These are phyloP conservation scores for Suillus subluteus DNA, from an alignment of 768 basidiomycete genomes.

Conservation along the genomic window DNA sequence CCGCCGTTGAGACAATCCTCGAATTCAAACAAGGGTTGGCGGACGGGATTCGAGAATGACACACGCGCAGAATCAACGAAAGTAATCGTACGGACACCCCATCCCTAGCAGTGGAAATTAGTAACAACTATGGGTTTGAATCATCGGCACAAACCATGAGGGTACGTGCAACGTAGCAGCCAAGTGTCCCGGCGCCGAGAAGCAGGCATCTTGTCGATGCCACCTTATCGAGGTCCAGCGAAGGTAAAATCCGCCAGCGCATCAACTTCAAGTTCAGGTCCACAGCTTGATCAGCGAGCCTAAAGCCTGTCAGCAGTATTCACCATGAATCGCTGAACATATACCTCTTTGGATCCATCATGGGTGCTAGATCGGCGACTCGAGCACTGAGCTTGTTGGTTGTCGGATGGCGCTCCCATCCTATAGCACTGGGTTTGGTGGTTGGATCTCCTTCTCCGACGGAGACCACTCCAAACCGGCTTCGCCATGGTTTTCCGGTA, in stretches of 20 bases:
- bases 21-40: conserved; percentile 96
- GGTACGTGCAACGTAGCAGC: conserved; percentile 92
- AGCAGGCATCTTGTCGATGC: conserved; percentile 79
- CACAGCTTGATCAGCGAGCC: conserved; percentile 95
- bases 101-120: conserved; percentile 59
- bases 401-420: conserved; percentile 93
- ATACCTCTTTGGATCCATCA: conserved; percentile 92
- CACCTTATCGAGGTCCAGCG: conserved; percentile 87
- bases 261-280: conserved; percentile 97
- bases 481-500: conserved; percentile 53
- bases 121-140: not conserved
- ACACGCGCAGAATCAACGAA: conserved; percentile 90
- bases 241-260: conserved; percentile 95
- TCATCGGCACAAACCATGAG: conserved; percentile 70
- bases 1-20: conserved; percentile 92
- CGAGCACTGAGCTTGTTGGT: conserved; percentile 84
- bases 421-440: conserved; percentile 67
- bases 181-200: conserved; percentile 94
- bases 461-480: conserved; percentile 59
- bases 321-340: not conserved
- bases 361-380: conserved; percentile 87
- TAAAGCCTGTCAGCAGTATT: conserved; percentile 30
- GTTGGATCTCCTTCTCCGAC: conserved; percentile 20
- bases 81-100: conserved; percentile 94
- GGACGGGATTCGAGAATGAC: conserved; percentile 96